Base-by-base conservation (phyloP, 2,329 filamentous ascomycete genomes). In the Talaromyces sp. region DNA sequence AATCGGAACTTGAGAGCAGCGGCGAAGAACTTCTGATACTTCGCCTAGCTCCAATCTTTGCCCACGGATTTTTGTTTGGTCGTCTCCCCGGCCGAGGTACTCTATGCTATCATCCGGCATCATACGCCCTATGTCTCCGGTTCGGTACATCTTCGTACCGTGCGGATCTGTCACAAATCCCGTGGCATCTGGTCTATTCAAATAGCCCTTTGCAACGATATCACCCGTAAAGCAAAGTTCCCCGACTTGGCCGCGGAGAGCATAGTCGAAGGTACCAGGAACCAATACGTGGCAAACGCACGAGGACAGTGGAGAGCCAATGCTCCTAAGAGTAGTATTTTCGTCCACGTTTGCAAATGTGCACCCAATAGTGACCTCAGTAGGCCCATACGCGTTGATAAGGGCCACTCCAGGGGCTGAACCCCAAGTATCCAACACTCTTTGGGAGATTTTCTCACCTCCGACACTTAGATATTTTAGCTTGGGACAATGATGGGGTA, bases 31-130 rank as follows among this genome's bases (percentile, higher is more conserved):
- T 58, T 74, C 72, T 0, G 68, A 70, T 10, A 78, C 72, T 62
- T 78, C 76, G 1, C 74, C 76, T 7, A 77, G 70, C 61, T 79
- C 76, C 8, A 79, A 69, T 53, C 77, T 75, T 56, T 78, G 76
- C 12, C 77, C 76, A 8, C 75, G 71, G 7, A 78, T 36, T 59
- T 79, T 78, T 56, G 78, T 73, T 60, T 78, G 76, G 1, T 70
- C 71, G 56, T 74, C 72, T 60, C 74, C 75, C 31, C 70, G 69
- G 16, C 73, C 73, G 42, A 76, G 57, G 54, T 70, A 62, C 56
- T 59, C 44, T 16, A 66, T 61, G 59, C 71, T 76, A 60, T 79
- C 79, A 36, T 73, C 66, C 27, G 68, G 23, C 1, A 76, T 68
- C 74, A 75, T 77, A 5, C 57, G 36, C 7, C 74, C 74, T 28